Evolutionary conservation across 768 basidiomycete species (phyloP), one percentile per base, ranked within the genome.

Genomic region (Clitopilus hobsonii): DNA sequence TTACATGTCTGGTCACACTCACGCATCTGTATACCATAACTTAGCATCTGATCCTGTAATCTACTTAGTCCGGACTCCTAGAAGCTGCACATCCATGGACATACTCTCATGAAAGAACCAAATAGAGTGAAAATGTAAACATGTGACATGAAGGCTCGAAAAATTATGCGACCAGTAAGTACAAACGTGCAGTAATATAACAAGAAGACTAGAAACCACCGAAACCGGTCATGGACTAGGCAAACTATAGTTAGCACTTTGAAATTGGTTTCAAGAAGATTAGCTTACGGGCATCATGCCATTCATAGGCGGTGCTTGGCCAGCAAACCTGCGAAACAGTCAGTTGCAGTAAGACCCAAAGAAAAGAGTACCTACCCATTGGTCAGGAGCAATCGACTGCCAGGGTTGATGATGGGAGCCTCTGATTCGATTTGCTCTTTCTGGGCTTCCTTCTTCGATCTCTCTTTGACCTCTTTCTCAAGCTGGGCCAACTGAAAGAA

Each of bases 341-440:
- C 26, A 11, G 36, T 51, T 13, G 32, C 13, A 18, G 28, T 49
- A 2, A 18, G 27, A n/a, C 52, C 54, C 29, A 26, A 26, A 23
- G 10, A 55, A 56, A 45, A 26, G 2, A 52, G 18, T 68, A 78
- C 85, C 59, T 79, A 86, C 72, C 88, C 89, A 61, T 90, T 88
- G 26, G 91, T 93, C 54, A 93, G 74, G 62, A 91, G 71, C 24
- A 87, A 68, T 49, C 77, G 75, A 54, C 71, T 76, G 30, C 87
- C 89, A 54, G 91, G 90, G 66, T 93, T 94, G 72, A 96, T 91
- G 61, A 96, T 91, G 5, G 89, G 88, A 52, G 85, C 84, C 54
- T 91, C 86, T 11, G 91, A 83, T 63, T 96, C 94, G 49, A 85
- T 85, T 68, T 92, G 81, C 75, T 96, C 94, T 74, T 97, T 96